Base-by-base conservation (phyloP, 257 asterid species). In the Solanum clarkiae region DNA sequence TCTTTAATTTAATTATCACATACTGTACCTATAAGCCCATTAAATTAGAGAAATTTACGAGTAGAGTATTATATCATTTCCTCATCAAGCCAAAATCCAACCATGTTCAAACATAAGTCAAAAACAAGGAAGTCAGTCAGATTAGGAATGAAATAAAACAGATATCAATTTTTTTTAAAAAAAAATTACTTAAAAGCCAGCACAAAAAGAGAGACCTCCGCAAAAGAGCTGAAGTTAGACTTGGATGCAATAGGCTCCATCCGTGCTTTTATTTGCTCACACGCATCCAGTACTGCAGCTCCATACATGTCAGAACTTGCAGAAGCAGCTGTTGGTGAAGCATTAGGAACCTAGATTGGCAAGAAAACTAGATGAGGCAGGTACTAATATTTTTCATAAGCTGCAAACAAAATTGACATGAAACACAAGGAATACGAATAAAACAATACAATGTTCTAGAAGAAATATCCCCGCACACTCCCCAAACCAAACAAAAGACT, bases 261-360 rank as follows among this genome's bases (percentile, higher is more conserved):
- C 79, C 98, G 91, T 83, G 97, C 94, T 90, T 94, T 96, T 86
- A 96, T 91, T 90, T 96, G 98, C 85, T 95, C 95, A 72, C 99
- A 96, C 24, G 99, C 99, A 89, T 95, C 98, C 83, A 96, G 87
- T 88, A 96, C 99, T 84, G 99, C 99, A 8, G 98, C 98, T 68
- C 99, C 99, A 86, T 96, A 96, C 83, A 92, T 83, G 90, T 96
- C 99, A 81, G 99, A 96, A 89, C 99, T 96, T 71, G 99, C 99
- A 87, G 99, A 96, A 90, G 99, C 99, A 82, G 99, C 99, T 10
- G 99, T 96, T 32, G 99, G 98, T 11, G 99, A 95, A 45, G 99
- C 93, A 93, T 96, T 96, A 32, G 99, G 99, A 63, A 96, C 98
- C 99, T 96, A 85, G 56, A 63, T 63, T 56, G 57, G 49, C 60